Percentiles rank a stretch among this genome's conserved stretches.
Conservation (phyloP, 352 stramenopile genomes). For the Phytophthora capsici region DNA sequence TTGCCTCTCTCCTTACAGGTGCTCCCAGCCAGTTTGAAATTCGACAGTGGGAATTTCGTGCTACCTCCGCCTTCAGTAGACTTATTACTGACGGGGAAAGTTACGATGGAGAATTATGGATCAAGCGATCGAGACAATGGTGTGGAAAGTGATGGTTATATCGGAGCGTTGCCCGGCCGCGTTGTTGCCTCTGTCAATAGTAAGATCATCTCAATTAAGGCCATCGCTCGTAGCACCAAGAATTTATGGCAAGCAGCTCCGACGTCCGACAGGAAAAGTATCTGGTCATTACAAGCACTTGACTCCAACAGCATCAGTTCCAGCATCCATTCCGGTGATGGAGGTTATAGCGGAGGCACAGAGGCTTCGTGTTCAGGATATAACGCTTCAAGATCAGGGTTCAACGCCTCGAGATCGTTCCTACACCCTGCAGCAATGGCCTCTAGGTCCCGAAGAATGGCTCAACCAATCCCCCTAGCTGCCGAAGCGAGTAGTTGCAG, state of each 20-base stretch:
- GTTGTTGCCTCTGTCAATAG: conserved; percentile 23
- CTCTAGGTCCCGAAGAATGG: conserved; percentile 14
- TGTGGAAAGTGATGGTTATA: conserved; percentile 29
- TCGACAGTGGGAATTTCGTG: conserved; percentile 24
- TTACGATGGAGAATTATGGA: conserved; percentile 19
- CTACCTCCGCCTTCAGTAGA: conserved; percentile 18
- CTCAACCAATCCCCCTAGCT: conserved; percentile 39
- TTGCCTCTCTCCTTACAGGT: conserved; percentile 12
- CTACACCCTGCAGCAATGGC: conserved; percentile 47
- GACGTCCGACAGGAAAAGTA: conserved; percentile 18
- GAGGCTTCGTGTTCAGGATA: conserved; percentile 19
- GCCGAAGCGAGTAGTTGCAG: conserved; percentile 55
- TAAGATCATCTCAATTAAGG: conserved; percentile 74
- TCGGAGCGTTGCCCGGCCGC: conserved; percentile 31
- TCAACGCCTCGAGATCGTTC: conserved; percentile 52
- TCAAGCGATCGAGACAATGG: conserved; percentile 21
- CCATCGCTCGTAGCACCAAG: conserved; percentile 40
- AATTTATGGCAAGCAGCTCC: conserved; percentile 28
- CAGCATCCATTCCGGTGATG: conserved; percentile 20
- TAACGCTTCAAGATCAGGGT: conserved; percentile 17
- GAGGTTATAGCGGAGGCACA: conserved; percentile 3
- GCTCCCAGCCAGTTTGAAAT: conserved; percentile 8
- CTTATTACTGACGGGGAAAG: conserved; percentile 14
- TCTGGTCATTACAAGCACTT: conserved; percentile 21
- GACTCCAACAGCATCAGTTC: conserved; percentile 33